A percentile compares a stretch with the other conserved stretches of the same genome.
Evolutionary conservation across 148 eudicot species (phyloP).

Genomic region (Hydrangea macrophylla): DNA sequence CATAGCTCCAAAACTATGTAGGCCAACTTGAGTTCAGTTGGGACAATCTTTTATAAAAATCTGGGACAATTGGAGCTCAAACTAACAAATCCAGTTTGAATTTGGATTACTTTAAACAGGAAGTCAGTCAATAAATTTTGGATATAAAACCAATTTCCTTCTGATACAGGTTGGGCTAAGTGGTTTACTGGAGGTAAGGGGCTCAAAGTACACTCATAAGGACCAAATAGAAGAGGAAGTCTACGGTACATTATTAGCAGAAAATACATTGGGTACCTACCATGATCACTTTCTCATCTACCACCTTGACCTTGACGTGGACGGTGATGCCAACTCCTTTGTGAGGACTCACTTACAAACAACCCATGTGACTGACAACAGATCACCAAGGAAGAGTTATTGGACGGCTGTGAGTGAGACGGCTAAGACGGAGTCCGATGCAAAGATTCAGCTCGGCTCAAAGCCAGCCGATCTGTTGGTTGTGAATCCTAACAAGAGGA

Average conservation of each 20-base stretch:
- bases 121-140: no score
- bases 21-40: no score
- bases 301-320: conserved; percentile 51
- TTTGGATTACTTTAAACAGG: no score
- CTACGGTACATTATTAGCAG: conserved; percentile 42
- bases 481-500: conserved; percentile 46
- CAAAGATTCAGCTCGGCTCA: conserved; percentile 25
- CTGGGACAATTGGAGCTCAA: no score
- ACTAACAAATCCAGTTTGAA: no score
- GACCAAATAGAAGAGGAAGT: conserved; percentile 42
- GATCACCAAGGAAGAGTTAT: conserved; percentile 42
- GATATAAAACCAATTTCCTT: background rate
- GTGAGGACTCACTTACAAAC: conserved; percentile 26
- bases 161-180: conserved; percentile 35
- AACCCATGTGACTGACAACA: background rate
- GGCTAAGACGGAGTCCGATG: conserved; percentile 37
- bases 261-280: conserved; percentile 40
- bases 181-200: conserved; percentile 40
- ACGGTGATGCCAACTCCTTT: conserved; percentile 43
- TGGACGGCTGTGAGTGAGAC: conserved; percentile 37
- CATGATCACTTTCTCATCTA: conserved; percentile 54
- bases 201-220: conserved; percentile 38
- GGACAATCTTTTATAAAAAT: no score
- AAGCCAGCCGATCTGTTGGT: conserved; percentile 22
- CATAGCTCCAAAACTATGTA: no score